Percentiles rank a stretch among this genome's conserved stretches.
phyloP scores from a whole-genome alignment of 176 grass and related monocot genomes.

The Melocanna baccifera region DNA sequence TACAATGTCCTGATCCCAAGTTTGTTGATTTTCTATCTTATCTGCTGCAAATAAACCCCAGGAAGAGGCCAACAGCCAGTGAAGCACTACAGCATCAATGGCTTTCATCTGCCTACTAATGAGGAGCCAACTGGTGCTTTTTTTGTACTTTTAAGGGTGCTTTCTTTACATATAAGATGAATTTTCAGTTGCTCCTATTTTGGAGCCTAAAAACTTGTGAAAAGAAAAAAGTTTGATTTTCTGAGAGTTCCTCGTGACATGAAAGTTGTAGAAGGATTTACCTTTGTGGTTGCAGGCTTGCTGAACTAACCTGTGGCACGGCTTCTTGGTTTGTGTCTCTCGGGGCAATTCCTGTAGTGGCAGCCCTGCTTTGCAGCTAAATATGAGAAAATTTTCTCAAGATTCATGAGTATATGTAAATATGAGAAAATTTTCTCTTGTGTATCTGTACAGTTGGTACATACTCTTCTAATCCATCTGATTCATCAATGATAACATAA shows the following conservation, averaged over 20 bases:
- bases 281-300: slow-evolving; percentile 34
- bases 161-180: slow-evolving; percentile 22
- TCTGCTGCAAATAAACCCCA: slow-evolving; percentile 93
- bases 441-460: slow-evolving; percentile 40
- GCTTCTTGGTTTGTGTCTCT: background rate
- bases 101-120: slow-evolving; percentile 64
- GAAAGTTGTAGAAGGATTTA: slow-evolving; percentile 18
- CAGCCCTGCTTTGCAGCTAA: slow-evolving; percentile 24
- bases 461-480: background rate
- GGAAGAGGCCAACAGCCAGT: slow-evolving; percentile 67
- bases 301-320: background rate
- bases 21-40: slow-evolving; percentile 90
- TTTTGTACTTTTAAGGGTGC: background rate
- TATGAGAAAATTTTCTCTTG: slow-evolving; percentile 28
- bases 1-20: slow-evolving; percentile 57
- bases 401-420: slow-evolving; percentile 38
- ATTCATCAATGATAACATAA: slow-evolving; percentile 17
- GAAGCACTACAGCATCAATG: slow-evolving; percentile 83
- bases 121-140: background rate
- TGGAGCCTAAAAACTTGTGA: slow-evolving; percentile 16
- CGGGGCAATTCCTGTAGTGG: slow-evolving; percentile 42
- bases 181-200: slow-evolving; percentile 10
- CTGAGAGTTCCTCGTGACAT: slow-evolving; percentile 20
- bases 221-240: background rate
- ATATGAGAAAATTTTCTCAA: slow-evolving; percentile 8